Evolutionary conservation across 2,329 filamentous ascomycete genomes (phyloP), one percentile per base, ranked within the genome.

Genomic region (Xylaria sp.): DNA sequence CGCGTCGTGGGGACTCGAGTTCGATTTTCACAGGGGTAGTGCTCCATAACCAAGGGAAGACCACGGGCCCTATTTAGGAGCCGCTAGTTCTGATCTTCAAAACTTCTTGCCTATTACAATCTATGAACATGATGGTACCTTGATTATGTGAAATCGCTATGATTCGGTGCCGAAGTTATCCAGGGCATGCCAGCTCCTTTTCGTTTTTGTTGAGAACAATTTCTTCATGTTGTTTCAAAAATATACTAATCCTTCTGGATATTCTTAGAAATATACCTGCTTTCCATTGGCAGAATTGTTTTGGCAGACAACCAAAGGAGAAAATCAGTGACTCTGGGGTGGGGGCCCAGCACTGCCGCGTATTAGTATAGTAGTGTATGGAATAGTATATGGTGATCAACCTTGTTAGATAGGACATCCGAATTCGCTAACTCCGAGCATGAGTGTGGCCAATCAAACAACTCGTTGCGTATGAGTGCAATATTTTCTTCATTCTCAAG

Each of bases 1-100:
- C 55, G 59, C 51, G 56, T 54, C 48, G 59, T 59, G 25, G 50
- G 67, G 46, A 20, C 46, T 48, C n/a, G n/a, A 48, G n/a, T 9
- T 48, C 46, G 46, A 48, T 57, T 57, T 39, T 54, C 50, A 34
- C 50, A 54, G 50, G 50, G 50, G 52, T 18, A 18, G 15, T 28
- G 28, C 28, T 28, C 28, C 28, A 3, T 18, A 12, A 28, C 62
- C 12, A 28, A 57, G 52, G 32, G 37, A 37, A 18, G 4, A 28
- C 62, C 12, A 28, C 50, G 41, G 32, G 34, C 13, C 28, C 59
- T 44, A 23, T 25, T 28, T 28, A 20, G 34, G n/a, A 55, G 32
- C 46, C 23, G 37, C 59, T 39, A 28, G 59, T 8, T 37, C 32
- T 64, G 52, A 37, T 32, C 46, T 50, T 56, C 28, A 25, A 57